A percentile compares a stretch with the other conserved stretches of the same genome.
Conservation (phyloP, 169 alveolate genomes). For the Amoebophrya sp. region DNA sequence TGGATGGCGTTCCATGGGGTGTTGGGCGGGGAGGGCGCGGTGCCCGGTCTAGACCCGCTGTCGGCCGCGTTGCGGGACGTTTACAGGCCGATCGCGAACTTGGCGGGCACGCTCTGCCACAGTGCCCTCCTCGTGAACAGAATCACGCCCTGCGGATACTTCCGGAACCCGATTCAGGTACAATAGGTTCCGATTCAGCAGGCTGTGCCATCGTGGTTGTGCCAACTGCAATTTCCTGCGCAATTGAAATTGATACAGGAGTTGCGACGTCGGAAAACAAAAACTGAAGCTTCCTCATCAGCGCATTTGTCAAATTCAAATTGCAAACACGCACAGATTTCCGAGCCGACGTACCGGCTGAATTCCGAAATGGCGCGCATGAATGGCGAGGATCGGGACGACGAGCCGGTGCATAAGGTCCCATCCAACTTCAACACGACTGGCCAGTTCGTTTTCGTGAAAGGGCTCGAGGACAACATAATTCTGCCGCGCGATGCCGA, state of each 20-base stretch:
- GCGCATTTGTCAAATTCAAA: too few species aligned
- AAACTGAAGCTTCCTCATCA: too few species aligned
- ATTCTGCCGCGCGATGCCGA: not conserved
- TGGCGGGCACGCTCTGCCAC: not conserved
- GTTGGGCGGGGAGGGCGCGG: not conserved
- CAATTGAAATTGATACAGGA: too few species aligned
- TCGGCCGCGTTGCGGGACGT: not conserved
- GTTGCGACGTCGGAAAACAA: too few species aligned
- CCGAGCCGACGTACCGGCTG: not conserved
- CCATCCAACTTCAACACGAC: not conserved
- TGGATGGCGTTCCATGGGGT: not conserved
- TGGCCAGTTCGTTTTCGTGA: not conserved
- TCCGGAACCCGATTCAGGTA: not conserved
- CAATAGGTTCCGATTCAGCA: too few species aligned
- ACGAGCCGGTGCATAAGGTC: not conserved
- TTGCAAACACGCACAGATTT: not conserved
- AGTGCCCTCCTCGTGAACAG: not conserved
- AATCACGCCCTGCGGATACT: not conserved
- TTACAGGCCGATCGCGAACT: not conserved
- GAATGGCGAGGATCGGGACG: not conserved
- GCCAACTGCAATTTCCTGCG: too few species aligned
- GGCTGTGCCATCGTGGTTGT: too few species aligned
- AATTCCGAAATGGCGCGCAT: not conserved
- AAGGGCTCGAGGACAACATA: not conserved
- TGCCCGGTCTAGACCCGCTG: not conserved